A percentile compares a stretch with the other conserved stretches of the same genome.
Evolutionary conservation across 371 early-diverging fungal genomes (phyloP).

Genomic region (Dinochytrium kinnereticum): DNA sequence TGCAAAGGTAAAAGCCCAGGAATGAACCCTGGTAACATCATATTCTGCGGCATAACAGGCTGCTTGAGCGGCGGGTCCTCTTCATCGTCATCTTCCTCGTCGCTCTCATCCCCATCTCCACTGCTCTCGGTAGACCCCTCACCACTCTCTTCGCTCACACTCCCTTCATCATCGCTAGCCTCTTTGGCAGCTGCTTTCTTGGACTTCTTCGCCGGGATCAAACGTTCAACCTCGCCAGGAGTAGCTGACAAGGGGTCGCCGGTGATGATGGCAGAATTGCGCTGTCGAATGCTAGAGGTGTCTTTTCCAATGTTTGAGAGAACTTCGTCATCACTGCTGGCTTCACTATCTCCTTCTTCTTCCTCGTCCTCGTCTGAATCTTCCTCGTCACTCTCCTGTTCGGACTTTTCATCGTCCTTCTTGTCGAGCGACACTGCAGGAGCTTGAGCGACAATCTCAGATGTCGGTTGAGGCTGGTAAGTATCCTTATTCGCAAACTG

Average conservation of each 20-base stretch:
- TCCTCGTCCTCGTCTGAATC: constrained; percentile 26
- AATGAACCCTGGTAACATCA: constrained; percentile 11
- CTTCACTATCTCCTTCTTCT: constrained; percentile 21
- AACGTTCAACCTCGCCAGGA: background rate
- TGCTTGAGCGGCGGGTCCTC: constrained; percentile 1
- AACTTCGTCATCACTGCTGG: constrained; percentile 2
- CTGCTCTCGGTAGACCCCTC: constrained; percentile 7
- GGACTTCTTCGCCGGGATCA: constrained; percentile 7
- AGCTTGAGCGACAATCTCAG: background rate
- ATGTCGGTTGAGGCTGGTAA: constrained; percentile 21
- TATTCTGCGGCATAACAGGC: constrained; percentile 7
- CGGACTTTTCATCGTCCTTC: constrained; percentile 20
- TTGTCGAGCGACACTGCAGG: background rate
- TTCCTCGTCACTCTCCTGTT: constrained; percentile 20
- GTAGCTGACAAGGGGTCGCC: background rate
- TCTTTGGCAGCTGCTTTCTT: constrained; percentile 20
- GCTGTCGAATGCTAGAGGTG: background rate
- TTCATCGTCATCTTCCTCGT: constrained; percentile 23
- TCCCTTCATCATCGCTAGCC: constrained; percentile 35
- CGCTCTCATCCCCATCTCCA: constrained; percentile 24
- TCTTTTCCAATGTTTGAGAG: background rate
- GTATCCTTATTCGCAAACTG: constrained; percentile 34
- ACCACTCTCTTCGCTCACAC: constrained; percentile 33
- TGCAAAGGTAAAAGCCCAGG: constrained; percentile 31
- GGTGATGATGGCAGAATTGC: background rate